Conservation (phyloP, 345 rosid genomes). For the Brassica cretica region DNA sequence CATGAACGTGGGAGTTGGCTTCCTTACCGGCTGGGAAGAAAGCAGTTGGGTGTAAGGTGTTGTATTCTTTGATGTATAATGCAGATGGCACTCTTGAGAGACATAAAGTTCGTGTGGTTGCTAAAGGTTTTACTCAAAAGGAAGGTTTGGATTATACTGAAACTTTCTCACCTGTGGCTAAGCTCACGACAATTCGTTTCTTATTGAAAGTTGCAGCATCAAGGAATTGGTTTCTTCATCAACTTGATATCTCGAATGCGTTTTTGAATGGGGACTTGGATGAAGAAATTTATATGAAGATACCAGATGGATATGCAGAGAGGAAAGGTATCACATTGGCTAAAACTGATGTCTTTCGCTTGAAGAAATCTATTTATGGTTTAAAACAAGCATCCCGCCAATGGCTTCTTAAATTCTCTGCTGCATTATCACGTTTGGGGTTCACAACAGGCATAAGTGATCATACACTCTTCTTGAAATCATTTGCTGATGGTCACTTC, state of each 20-base stretch:
- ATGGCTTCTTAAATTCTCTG: not conserved
- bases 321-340: not conserved
- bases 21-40: not conserved
- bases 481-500: not conserved
- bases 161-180: too few relatives aligned
- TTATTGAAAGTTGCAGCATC: not conserved
- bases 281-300: not conserved
- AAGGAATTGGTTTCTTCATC: not conserved
- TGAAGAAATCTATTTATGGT: not conserved
- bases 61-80: not conserved
- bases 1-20: not conserved
- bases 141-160: too few relatives aligned
- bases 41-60: too few relatives aligned
- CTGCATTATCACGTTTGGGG: not conserved
- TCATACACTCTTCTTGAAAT: not conserved
- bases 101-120: not conserved
- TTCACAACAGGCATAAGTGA: not conserved
- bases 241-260: not conserved
- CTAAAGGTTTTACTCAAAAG: not conserved
- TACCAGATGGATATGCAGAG: not conserved
- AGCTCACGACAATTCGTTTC: not conserved
- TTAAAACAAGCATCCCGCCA: not conserved
- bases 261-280: not conserved
- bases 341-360: not conserved
- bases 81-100: not conserved